phyloP scores from a whole-genome alignment of 192 early-diverging fungal genomes.

The Coemansia sp. region DNA sequence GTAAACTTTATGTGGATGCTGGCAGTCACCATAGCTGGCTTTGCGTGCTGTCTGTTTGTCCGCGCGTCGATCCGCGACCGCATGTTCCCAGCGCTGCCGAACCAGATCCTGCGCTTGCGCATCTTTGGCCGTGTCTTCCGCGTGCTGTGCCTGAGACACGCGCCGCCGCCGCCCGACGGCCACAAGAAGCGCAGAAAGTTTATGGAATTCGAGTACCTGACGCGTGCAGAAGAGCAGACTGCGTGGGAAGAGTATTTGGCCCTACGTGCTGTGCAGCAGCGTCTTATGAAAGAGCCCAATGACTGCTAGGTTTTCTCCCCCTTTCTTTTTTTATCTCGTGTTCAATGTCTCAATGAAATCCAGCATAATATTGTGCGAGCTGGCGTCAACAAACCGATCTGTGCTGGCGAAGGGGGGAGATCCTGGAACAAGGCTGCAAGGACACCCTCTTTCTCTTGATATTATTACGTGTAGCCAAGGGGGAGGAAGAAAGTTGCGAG shows the following conservation, averaged over 20 bases:
- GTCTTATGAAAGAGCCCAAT: constrained; percentile 28
- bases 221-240: constrained; percentile 34
- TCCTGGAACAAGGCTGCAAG: not conserved
- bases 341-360: not conserved
- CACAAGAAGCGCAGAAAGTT: constrained; percentile 11
- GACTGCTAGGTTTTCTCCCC: constrained; percentile 9
- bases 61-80: constrained; percentile 69
- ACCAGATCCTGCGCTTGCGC: constrained; percentile 62
- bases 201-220: constrained; percentile 28
- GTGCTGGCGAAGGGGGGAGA: not conserved
- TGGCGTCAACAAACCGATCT: not conserved
- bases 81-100: constrained; percentile 57
- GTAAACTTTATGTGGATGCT: constrained; percentile 75
- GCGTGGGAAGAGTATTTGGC: constrained; percentile 53
- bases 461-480: not conserved
- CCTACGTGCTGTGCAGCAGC: constrained; percentile 35
- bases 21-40: constrained; percentile 53
- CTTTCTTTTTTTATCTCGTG: not conserved
- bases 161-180: constrained; percentile 1
- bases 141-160: constrained; percentile 22
- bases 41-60: constrained; percentile 59
- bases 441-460: too few relatives aligned
- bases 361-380: not conserved
- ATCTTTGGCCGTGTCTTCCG: constrained; percentile 62
- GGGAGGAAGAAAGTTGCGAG: not conserved